phyloP scores from a whole-genome alignment of 139 green algal genomes.

The Nannochloris sp. region DNA sequence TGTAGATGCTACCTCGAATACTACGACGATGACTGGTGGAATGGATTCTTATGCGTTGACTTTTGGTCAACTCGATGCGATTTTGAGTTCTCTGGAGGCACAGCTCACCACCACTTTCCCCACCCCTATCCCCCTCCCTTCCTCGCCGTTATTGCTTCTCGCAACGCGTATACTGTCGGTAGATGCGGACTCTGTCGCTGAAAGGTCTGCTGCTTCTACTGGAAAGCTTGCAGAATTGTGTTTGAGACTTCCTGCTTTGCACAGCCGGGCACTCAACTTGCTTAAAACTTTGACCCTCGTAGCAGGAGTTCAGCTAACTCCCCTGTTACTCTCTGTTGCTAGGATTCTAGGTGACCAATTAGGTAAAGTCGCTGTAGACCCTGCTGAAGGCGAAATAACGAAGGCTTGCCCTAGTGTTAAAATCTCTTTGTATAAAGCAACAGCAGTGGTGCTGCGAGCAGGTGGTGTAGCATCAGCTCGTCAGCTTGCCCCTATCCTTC shows the following conservation, averaged over 20 bases:
- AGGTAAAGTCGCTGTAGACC: conserved; percentile 5
- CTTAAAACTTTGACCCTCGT: conserved; percentile 24
- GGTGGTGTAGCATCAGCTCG: conserved; percentile 23
- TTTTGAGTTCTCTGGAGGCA: conserved; percentile 18
- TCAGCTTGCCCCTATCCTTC: conserved; percentile 15
- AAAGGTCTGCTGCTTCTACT: conserved; percentile 4
- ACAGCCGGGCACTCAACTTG: conserved; percentile 22
- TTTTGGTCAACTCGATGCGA: conserved; percentile 9
- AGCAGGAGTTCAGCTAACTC: conserved; percentile 16
- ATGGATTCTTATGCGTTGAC: not conserved
- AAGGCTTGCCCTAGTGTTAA: not conserved
- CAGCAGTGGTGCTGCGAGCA: conserved; percentile 9
- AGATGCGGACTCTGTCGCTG: conserved; percentile 9
- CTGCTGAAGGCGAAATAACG: conserved; percentile 1
- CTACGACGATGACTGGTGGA: not conserved
- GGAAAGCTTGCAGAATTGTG: conserved; percentile 28
- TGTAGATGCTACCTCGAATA: not conserved
- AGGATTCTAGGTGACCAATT: conserved; percentile 32
- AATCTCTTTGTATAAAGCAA: conserved; percentile 27
- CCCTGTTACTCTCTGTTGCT: conserved; percentile 18
- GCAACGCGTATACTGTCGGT: conserved; percentile 26
- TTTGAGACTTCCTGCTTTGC: conserved; percentile 19
- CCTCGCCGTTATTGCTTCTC: conserved; percentile 26
- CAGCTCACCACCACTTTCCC: conserved; percentile 23
- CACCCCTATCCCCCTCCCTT: conserved; percentile 27